Evolutionary conservation across 805 yeast genomes (phyloP).

Genomic region (Lipomyces kockii): DNA sequence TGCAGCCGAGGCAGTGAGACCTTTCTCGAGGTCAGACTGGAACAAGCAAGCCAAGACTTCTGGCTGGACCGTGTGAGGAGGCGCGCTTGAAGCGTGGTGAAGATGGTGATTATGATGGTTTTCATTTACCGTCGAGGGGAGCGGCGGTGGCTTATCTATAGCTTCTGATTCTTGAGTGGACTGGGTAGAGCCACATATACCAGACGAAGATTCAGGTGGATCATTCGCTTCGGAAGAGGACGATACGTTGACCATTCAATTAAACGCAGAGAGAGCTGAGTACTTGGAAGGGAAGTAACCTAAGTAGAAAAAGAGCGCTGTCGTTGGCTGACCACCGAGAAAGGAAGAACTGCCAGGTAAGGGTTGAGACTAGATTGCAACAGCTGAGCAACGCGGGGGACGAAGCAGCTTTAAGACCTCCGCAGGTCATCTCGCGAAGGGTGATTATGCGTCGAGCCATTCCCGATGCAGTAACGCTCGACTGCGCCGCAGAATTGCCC

Average conservation of each 20-base stretch:
- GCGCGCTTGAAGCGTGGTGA: slow-evolving; percentile 22
- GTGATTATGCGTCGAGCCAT: not conserved
- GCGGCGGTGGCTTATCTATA: slow-evolving; percentile 36
- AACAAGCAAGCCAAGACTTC: slow-evolving; percentile 23
- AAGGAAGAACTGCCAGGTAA: not conserved
- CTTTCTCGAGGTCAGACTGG: slow-evolving; percentile 47
- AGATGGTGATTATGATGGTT: slow-evolving; percentile 20
- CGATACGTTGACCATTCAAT: slow-evolving; percentile 32
- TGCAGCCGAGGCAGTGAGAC: slow-evolving; percentile 52
- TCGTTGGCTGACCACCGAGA: not conserved
- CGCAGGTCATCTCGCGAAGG: not conserved
- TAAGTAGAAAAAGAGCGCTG: not conserved
- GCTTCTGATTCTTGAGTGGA: slow-evolving; percentile 16
- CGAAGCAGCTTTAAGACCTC: not conserved
- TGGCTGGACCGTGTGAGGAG: slow-evolving; percentile 30
- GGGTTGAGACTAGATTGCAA: not conserved
- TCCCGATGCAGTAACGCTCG: not conserved
- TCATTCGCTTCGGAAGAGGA: slow-evolving; percentile 34
- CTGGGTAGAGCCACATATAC: slow-evolving; percentile 33
- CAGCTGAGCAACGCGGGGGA: not conserved
- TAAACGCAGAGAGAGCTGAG: not conserved
- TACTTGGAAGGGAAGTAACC: not conserved
- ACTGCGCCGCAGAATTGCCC: not conserved
- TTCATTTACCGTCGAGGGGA: not conserved
- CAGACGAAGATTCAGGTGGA: slow-evolving; percentile 34